phyloP scores from a whole-genome alignment of 108 stramenopile species.

The Pseudonitzschia delicatissima region DNA sequence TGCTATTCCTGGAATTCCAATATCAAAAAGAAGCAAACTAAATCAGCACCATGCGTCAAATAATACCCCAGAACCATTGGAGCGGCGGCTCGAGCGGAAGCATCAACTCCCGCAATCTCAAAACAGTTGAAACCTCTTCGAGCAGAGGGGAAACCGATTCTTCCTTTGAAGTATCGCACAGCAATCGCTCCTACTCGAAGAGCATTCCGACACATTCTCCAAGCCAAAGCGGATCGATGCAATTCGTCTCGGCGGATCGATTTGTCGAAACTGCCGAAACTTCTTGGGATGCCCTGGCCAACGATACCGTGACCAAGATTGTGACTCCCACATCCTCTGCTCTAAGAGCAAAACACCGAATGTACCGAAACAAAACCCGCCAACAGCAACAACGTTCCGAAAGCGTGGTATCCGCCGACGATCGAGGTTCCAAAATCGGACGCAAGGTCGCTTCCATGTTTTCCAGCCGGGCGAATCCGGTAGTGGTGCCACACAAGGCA shows the following conservation, averaged over 20 bases:
- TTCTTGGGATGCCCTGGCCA: not conserved
- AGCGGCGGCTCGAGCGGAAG: not conserved
- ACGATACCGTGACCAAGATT: not conserved
- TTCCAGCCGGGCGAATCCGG: constrained; percentile 24
- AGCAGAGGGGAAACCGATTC: not conserved
- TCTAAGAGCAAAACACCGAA: not conserved
- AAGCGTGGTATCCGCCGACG: not conserved
- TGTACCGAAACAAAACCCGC: not conserved
- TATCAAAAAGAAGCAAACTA: not conserved
- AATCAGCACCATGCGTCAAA: not conserved
- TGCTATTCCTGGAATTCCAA: not conserved
- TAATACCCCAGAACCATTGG: not conserved
- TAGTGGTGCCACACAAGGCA: not conserved
- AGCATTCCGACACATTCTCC: not conserved
- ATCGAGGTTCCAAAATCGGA: constrained; percentile 18
- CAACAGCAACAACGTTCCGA: not conserved
- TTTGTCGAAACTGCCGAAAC: not conserved
- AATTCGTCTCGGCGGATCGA: not conserved
- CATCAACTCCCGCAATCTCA: not conserved
- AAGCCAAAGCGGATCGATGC: not conserved
- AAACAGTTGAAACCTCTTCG: not conserved
- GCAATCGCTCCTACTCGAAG: not conserved
- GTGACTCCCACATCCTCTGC: constrained; percentile 4
- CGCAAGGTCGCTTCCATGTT: constrained; percentile 42
- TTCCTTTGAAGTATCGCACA: not conserved